Base-by-base conservation (phyloP, 1,284 basidiomycete species). In the Porodaedalea pini region DNA sequence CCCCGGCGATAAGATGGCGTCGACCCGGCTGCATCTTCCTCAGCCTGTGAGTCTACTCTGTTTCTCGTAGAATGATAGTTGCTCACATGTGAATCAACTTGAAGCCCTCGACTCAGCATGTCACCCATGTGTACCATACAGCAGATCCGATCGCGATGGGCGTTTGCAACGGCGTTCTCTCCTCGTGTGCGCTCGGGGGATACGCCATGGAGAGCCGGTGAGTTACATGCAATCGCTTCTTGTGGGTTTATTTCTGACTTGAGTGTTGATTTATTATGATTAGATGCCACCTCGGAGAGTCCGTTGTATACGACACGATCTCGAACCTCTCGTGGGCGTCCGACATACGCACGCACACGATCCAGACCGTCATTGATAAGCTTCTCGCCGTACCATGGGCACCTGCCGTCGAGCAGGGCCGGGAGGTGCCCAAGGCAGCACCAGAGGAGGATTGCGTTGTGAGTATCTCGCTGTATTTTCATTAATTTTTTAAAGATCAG, bases 301-400 rank as follows among this genome's bases (percentile, higher is more conserved):
- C 86, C 1, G 90, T 97, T 61, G 71, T 96, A 27, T 98, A 96
- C 72, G 94, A 98, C 68, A 95, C 94, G 0, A 91, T 95, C 39
- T 84, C 84, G 3, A 85, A 91, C 64, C 78, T 88, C 25, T 86
- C 87, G 6, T 98, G 94, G 94, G 66, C 81, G 0, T 88, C 90
- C 21, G 86, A 94, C 67, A 73, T 96, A 44, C 83, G 91, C 23
- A 88, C 79, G 17, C 94, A 98, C 67, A 80, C 86, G 10, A 95
- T 98, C 63, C 81, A 85, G n/a, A 82, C 79, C 57, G 78, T 97
- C 41, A 90, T 96, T 61, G 86, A 92, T 60, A 83, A 83, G 60
- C 65, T 98, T 6, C 74, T 97, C 44, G 74, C 76, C 1, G 75
- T 85, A 40, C 88, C 93, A 15, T 97, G 94, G 94, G 75, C 71